Evolutionary conservation across 495 filamentous ascomycete genomes (phyloP).

Genomic region (Aspergillus bertholletiae): DNA sequence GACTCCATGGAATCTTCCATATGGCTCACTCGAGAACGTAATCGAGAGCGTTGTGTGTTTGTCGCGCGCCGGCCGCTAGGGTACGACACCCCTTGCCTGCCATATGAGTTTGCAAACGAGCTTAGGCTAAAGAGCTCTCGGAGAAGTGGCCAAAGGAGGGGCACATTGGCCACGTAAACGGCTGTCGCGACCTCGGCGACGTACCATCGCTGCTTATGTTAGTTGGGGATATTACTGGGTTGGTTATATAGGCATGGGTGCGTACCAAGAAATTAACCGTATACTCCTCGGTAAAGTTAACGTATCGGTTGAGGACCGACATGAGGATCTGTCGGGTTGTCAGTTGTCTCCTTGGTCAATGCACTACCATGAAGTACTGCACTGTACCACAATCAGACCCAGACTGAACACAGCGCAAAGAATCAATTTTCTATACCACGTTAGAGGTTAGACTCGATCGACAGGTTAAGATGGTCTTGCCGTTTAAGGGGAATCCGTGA

Average conservation of each 20-base stretch:
- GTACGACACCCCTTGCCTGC: neutral
- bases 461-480: neutral
- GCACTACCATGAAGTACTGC: neutral
- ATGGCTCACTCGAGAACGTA: neutral
- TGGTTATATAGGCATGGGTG: too few species aligned
- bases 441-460: neutral
- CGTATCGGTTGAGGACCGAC: neutral
- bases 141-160: slow-evolving; percentile 49
- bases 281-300: neutral
- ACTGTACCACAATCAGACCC: neutral
- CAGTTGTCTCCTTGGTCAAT: neutral
- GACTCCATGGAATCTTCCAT: neutral
- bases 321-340: neutral
- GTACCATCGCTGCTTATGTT: slow-evolving; percentile 49
- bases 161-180: slow-evolving; percentile 49
- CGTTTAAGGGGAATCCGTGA: slow-evolving; percentile 22
- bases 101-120: neutral
- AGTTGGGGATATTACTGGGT: too few species aligned
- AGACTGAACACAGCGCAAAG: neutral
- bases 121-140: slow-evolving; percentile 33
- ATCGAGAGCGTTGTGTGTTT: neutral
- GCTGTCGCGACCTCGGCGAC: slow-evolving; percentile 51
- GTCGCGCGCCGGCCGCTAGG: neutral
- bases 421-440: neutral
- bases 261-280: neutral